Evolutionary conservation across 2,329 filamentous ascomycete genomes (phyloP).

Genomic region (Ophiognomonia clavigignenti-juglandacearum): DNA sequence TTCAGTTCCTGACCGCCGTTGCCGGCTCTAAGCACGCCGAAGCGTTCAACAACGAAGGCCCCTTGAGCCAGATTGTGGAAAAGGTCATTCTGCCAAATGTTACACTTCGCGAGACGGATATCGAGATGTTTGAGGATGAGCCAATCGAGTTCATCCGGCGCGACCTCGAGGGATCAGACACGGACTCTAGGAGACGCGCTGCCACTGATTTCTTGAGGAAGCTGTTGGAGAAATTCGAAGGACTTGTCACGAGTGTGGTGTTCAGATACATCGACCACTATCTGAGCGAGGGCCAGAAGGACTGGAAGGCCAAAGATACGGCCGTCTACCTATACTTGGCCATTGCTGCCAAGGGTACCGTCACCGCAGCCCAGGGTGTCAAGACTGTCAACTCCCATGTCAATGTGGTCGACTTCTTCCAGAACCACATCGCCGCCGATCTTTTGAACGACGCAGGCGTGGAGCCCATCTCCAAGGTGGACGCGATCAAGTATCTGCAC

Average conservation of each 20-base stretch:
- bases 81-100: slow-evolving; percentile 95
- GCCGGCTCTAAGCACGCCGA: slow-evolving; percentile 73
- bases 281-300: slow-evolving; percentile 70
- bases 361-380: slow-evolving; percentile 84
- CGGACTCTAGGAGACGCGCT: slow-evolving; percentile 83
- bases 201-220: slow-evolving; percentile 92
- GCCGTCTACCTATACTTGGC: slow-evolving; percentile 96
- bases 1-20: slow-evolving; percentile 91
- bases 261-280: slow-evolving; percentile 84
- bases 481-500: slow-evolving; percentile 97
- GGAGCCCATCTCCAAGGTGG: slow-evolving; percentile 87
- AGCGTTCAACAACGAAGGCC: slow-evolving; percentile 77
- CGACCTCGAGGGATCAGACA: slow-evolving; percentile 94
- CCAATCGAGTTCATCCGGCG: slow-evolving; percentile 96
- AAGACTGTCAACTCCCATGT: slow-evolving; percentile 84
- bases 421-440: slow-evolving; percentile 86
- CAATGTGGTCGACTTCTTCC: slow-evolving; percentile 91
- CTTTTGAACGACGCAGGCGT: slow-evolving; percentile 64
- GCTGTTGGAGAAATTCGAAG: slow-evolving; percentile 84
- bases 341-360: slow-evolving; percentile 84
- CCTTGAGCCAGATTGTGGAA: slow-evolving; percentile 83
- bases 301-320: slow-evolving; percentile 98
- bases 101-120: slow-evolving; percentile 83
- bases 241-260: slow-evolving; percentile 79
- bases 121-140: slow-evolving; percentile 96